Base-by-base conservation (phyloP, 306 rosid genomes). In the Rosa chinensis region DNA sequence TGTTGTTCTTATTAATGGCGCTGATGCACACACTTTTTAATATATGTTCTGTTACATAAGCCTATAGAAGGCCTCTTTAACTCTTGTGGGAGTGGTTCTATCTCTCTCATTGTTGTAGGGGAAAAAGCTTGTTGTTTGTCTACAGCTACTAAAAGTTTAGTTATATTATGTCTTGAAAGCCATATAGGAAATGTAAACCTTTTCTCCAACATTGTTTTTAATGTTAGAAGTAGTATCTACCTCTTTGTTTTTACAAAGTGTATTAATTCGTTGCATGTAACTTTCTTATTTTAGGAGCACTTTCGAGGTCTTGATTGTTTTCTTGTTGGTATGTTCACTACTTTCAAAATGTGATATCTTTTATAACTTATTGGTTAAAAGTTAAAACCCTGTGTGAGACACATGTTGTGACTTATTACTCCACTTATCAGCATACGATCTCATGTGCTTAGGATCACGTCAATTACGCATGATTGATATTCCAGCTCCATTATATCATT, bases 81-180 rank as follows among this genome's bases (percentile, higher is more conserved):
- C 32, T 28, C 32, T 28, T 28, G 32, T 28, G 32, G 32, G 32
- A 28, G 32, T 28, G 32, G 2, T 28, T 28, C 2, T 28, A 1
- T 28, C 32, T 28, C 32, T 28, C 2, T 28, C 32, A 28, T 28
- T 28, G 32, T 28, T 28, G 32, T 28, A 28, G 32, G 32, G 32
- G 32, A 28, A 28, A 28, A 28, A 28, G 32, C 90, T 95, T 42
- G 97, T 92, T 39, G 97, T 95, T 84, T 95, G 99, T 95, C 99
- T 66, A 96, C 99, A 61, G 99, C 99, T 10, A 95, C 99, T 80
- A 95, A 92, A 81, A 95, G 97, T 80, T 95, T 97, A 64, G 99
- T 95, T 72, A 82, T 95, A 70, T 84, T 95, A 5, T 92, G 96
- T 81, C 97, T 95, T 75, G 97, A 95, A 88, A 91, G 88, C 82